A percentile compares a stretch with the other conserved stretches of the same genome.
These are phyloP conservation scores for Thalassiosira exigua DNA, from an alignment of 352 stramenopile species.

Conservation along the genomic window DNA sequence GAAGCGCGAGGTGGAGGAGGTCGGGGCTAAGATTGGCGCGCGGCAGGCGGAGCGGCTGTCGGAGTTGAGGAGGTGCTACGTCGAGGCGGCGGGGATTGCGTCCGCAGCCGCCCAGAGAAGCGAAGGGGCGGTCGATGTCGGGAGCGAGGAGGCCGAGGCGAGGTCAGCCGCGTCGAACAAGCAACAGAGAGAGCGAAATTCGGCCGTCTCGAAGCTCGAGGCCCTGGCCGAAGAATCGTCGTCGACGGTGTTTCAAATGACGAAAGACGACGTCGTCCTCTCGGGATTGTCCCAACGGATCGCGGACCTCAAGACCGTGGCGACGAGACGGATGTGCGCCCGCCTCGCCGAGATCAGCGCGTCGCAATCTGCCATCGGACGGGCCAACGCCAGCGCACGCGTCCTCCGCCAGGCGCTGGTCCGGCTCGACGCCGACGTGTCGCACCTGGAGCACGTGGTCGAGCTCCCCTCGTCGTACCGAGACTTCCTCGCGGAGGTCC, in stretches of 20 bases:
- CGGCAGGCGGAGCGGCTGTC: slow-evolving; percentile 62
- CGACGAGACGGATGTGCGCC: slow-evolving; percentile 79
- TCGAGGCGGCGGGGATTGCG: slow-evolving; percentile 67
- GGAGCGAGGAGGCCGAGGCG: slow-evolving; percentile 51
- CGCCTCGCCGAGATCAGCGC: slow-evolving; percentile 73
- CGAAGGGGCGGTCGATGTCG: not conserved
- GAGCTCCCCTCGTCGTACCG: slow-evolving; percentile 71
- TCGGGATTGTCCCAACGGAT: slow-evolving; percentile 66
- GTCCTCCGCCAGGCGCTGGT: slow-evolving; percentile 69
- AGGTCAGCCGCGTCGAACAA: slow-evolving; percentile 10
- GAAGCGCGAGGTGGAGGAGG: slow-evolving; percentile 60
- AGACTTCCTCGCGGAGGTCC: slow-evolving; percentile 71
- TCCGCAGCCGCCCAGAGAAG: slow-evolving; percentile 39
- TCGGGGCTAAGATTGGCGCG: slow-evolving; percentile 55
- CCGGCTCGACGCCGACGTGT: slow-evolving; percentile 74
- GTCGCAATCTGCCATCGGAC: slow-evolving; percentile 74
- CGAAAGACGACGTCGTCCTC: slow-evolving; percentile 64
- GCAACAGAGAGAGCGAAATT: slow-evolving; percentile 23
- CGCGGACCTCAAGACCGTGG: slow-evolving; percentile 67
- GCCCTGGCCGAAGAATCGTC: slow-evolving; percentile 68
- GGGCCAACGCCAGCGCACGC: slow-evolving; percentile 64
- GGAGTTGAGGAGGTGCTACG: slow-evolving; percentile 63
- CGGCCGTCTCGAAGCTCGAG: slow-evolving; percentile 70
- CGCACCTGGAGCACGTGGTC: slow-evolving; percentile 76
- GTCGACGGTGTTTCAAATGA: slow-evolving; percentile 69